Evolutionary conservation across 2,329 filamentous ascomycete genomes (phyloP), one percentile per base, ranked within the genome.

Genomic region (Botrytis elliptica): DNA sequence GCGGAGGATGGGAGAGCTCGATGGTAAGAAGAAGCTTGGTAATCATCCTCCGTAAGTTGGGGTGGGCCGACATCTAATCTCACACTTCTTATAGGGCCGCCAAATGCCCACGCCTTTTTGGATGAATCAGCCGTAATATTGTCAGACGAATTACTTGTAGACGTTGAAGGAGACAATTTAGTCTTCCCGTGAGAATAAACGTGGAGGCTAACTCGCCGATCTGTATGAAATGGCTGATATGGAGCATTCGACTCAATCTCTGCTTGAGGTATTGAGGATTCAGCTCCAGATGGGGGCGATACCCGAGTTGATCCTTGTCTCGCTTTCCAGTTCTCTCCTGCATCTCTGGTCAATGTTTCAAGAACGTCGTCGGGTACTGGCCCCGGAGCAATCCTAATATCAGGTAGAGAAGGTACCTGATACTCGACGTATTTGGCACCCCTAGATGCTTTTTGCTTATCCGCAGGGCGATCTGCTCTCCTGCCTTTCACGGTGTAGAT

Each of bases 171-270:
- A n/a, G 76, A 79, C 65, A 75, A 64, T 22, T 60, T 57, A 16
- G 55, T 38, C 33, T 77, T 75, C 33, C 74, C 73, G 29, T 75
- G 38, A 10, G 74, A 83, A 80, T 91, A 93, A 60, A 94, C 88
- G 77, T 90, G 92, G 42, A 98, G 85, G n/a, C 87, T 89, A 63
- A 98, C 93, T 4, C 95, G 90, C 72, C 90, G 89, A 80, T 98
- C 95, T 0, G 95, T 96, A 81, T 98, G 95, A 84, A 98, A 98
- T 1, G 96, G 95, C 79, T 97, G 95, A 79, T 97, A 98, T 3
- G 95, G 94, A 7, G 95, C 93, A 80, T 95, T 98, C 1, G 95
- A 97, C 81, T 99, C 96, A 77, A 97, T 97, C 84, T 98, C 95
- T 9, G 93, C 94, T 76, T 91, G 89, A 0, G 90, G 89, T 73